Evolutionary conservation across 345 rosid genomes (phyloP).

Genomic region (Linum tenue): DNA sequence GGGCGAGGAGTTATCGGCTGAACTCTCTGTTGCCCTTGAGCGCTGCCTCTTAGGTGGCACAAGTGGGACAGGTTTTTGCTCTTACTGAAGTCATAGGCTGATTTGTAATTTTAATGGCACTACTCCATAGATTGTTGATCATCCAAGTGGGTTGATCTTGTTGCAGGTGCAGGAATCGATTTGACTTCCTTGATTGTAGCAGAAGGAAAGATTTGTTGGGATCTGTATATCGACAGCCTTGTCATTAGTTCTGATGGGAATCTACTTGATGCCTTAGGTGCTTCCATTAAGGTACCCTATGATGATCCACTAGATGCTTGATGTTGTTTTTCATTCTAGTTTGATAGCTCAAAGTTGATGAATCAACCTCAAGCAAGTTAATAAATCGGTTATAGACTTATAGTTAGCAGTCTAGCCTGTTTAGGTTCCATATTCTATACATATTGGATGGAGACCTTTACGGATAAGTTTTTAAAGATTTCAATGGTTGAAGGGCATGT

Average conservation of each 20-base stretch:
- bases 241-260: constrained; percentile 86
- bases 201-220: constrained; percentile 89
- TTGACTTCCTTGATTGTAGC: constrained; percentile 58
- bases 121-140: constrained; percentile 5
- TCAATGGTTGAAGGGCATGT: no score
- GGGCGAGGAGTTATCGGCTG: constrained; percentile 77
- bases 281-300: constrained; percentile 65
- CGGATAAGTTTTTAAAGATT: no score
- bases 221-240: constrained; percentile 77
- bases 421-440: no score
- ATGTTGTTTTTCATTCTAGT: no score
- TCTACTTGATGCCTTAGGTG: constrained; percentile 65
- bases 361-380: no score
- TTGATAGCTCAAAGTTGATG: no score
- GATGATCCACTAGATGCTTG: no score
- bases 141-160: constrained; percentile 9
- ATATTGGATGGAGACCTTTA: no score
- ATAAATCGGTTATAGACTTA: no score
- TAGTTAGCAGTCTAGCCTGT: no score
- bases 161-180: constrained; percentile 77
- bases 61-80: constrained; percentile 68
- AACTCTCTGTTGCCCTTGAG: constrained; percentile 66
- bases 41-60: constrained; percentile 78
- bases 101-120: not conserved
- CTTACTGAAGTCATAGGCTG: not conserved